phyloP scores from a whole-genome alignment of 177 flowering plant genomes.

The Vitis hybrid region DNA sequence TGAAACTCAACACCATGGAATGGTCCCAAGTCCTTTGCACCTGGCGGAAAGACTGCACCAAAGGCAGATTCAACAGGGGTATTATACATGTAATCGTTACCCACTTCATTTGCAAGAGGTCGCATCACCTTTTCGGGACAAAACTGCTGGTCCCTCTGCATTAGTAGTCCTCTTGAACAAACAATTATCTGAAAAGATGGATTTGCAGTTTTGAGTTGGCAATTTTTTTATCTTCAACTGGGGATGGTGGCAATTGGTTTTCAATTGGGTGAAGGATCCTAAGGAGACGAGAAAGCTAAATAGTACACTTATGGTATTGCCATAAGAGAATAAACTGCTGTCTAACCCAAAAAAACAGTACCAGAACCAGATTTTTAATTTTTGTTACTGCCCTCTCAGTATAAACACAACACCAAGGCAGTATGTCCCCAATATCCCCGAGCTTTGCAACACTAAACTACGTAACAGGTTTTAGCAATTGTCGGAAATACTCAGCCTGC shows the following conservation, averaged over 20 bases:
- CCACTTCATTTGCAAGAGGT: slow-evolving; percentile 34
- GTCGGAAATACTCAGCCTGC: slow-evolving; percentile 87
- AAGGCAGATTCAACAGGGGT: slow-evolving; percentile 26
- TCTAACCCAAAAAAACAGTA: slow-evolving; percentile 19
- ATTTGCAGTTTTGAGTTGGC: slow-evolving; percentile 4
- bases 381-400: slow-evolving; percentile 20
- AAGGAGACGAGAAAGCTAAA: slow-evolving; percentile 16
- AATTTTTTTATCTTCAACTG: background rate
- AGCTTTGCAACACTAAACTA: slow-evolving; percentile 32
- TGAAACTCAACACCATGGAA: slow-evolving; percentile 54
- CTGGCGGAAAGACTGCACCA: slow-evolving; percentile 26
- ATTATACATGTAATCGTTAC: slow-evolving; percentile 22
- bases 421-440: slow-evolving; percentile 18
- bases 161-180: slow-evolving; percentile 16
- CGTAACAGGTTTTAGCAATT: slow-evolving; percentile 91
- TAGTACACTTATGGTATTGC: slow-evolving; percentile 11
- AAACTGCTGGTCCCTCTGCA: slow-evolving; percentile 46
- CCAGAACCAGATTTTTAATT: slow-evolving; percentile 9
- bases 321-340: slow-evolving; percentile 8
- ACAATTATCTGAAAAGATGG: slow-evolving; percentile 10
- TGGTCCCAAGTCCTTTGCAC: slow-evolving; percentile 29
- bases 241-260: background rate
- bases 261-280: slow-evolving; percentile 7
- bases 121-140: slow-evolving; percentile 19
- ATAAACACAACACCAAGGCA: slow-evolving; percentile 18